phyloP scores from a whole-genome alignment of 208 protist species.

The Angomonas ambiguus region DNA sequence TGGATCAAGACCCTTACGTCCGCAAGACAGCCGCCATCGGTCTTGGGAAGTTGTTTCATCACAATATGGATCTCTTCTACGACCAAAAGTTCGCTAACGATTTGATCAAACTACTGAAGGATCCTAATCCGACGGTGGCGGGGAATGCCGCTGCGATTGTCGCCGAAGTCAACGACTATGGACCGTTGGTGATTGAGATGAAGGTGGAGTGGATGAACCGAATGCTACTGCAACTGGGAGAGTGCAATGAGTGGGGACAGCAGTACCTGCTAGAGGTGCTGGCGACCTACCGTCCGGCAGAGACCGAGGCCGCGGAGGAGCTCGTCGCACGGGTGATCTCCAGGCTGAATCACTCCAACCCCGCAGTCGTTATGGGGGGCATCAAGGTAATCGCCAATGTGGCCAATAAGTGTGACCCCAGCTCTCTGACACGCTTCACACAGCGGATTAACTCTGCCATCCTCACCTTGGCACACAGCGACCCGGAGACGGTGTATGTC shows the following conservation, averaged over 20 bases:
- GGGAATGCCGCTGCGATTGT: conserved; percentile 98
- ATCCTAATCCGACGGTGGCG: conserved; percentile 97
- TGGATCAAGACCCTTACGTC: conserved; percentile 98
- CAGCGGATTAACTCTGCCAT: conserved; percentile 96
- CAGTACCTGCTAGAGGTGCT: conserved; percentile 96
- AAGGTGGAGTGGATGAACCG: conserved; percentile 88
- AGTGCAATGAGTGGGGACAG: conserved; percentile 99
- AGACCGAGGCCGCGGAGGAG: conserved; percentile 69
- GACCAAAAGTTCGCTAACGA: conserved; percentile 90
- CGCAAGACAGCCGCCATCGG: conserved; percentile 99
- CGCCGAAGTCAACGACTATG: conserved; percentile 87
- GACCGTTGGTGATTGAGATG: conserved; percentile 33
- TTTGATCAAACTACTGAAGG: conserved; percentile 91
- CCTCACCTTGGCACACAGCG: conserved; percentile 65
- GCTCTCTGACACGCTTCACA: conserved; percentile 58
- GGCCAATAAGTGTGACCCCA: conserved; percentile 47
- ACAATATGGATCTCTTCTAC: conserved; percentile 94
- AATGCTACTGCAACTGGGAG: conserved; percentile 93
- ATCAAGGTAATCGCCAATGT: conserved; percentile 92
- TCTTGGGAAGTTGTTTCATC: conserved; percentile 98
- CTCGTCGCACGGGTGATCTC: conserved; percentile 95
- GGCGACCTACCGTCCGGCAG: conserved; percentile 64
- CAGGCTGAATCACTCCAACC: conserved; percentile 96
- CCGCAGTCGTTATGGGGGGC: conserved; percentile 96
- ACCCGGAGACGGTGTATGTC: conserved; percentile 98